These are phyloP conservation scores for Pezicula carpinea DNA, from an alignment of 2,329 filamentous ascomycete genomes.

Conservation along the genomic window DNA sequence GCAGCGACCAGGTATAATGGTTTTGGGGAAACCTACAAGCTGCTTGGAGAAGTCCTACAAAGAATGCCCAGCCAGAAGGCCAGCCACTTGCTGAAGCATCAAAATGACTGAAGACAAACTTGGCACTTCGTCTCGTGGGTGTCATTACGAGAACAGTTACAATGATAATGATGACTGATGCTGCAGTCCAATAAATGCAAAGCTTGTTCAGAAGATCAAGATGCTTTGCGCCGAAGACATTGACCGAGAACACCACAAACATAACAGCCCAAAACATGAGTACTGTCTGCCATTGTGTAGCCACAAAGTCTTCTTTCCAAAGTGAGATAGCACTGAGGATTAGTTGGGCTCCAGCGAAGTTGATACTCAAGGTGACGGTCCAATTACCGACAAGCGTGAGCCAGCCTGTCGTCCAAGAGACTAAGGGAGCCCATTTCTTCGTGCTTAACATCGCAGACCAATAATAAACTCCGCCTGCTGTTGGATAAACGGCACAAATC, in stretches of 20 bases:
- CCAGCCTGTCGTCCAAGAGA: slow-evolving; percentile 68
- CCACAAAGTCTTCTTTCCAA: slow-evolving; percentile 64
- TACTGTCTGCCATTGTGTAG: slow-evolving; percentile 66
- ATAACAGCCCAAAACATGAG: slow-evolving; percentile 70
- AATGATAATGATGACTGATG: slow-evolving; percentile 64
- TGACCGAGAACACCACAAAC: slow-evolving; percentile 58
- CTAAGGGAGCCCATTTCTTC: slow-evolving; percentile 59
- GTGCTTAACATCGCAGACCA: slow-evolving; percentile 65
- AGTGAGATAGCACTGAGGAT: slow-evolving; percentile 64
- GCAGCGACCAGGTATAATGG: not conserved
- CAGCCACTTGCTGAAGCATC: slow-evolving; percentile 63
- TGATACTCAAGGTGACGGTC: slow-evolving; percentile 61
- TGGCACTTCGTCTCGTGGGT: slow-evolving; percentile 48
- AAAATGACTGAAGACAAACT: slow-evolving; percentile 65
- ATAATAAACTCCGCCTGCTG: slow-evolving; percentile 67
- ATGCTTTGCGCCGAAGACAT: slow-evolving; percentile 57
- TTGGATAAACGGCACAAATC: slow-evolving; percentile 65
- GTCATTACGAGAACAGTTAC: slow-evolving; percentile 54
- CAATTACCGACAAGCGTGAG: slow-evolving; percentile 69
- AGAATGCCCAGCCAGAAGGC: slow-evolving; percentile 67
- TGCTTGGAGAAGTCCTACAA: slow-evolving; percentile 65
- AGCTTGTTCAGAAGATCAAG: slow-evolving; percentile 68
- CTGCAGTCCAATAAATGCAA: slow-evolving; percentile 68
- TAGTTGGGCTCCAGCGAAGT: slow-evolving; percentile 66
- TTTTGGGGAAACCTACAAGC: slow-evolving; percentile 16